Evolutionary conservation across 2,329 filamentous ascomycete genomes (phyloP).

Genomic region (Aspergillus candidus): DNA sequence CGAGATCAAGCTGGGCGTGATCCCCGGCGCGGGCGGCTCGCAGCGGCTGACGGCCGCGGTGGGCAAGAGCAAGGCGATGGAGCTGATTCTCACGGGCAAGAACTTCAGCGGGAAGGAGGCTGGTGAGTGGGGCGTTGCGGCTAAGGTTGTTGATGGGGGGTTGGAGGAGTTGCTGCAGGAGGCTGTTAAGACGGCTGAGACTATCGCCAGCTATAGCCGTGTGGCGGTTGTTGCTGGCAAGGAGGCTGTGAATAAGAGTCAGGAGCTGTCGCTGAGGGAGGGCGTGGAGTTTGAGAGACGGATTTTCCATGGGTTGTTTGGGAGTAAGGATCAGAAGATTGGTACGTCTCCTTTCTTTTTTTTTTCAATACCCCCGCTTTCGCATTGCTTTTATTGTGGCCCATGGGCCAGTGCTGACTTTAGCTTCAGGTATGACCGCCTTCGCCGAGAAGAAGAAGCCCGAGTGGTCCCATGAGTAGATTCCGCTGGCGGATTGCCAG

Average conservation of each 20-base stretch:
- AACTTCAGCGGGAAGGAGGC: conserved; percentile 80
- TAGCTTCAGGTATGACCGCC: conserved; percentile 64
- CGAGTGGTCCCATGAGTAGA: conserved; percentile 76
- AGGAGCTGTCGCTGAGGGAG: conserved; percentile 79
- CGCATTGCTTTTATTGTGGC: too few species aligned
- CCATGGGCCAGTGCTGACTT: conserved; percentile 9
- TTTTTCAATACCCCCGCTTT: too few species aligned
- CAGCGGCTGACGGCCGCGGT: conserved; percentile 80
- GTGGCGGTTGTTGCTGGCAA: conserved; percentile 88
- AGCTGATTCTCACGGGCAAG: conserved; percentile 79
- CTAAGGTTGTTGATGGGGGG: conserved; percentile 65
- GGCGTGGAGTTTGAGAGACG: conserved; percentile 92
- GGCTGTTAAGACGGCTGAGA: conserved; percentile 76
- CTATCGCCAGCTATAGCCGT: conserved; percentile 77
- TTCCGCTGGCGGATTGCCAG: not conserved
- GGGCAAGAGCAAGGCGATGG: conserved; percentile 84
- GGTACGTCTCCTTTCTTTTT: conserved; percentile 45
- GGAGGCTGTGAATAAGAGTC: conserved; percentile 99
- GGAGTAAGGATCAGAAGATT: conserved; percentile 94
- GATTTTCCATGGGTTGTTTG: conserved; percentile 89
- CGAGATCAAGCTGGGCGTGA: conserved; percentile 89
- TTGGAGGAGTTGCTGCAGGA: conserved; percentile 78
- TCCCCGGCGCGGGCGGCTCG: conserved; percentile 86
- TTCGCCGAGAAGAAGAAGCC: conserved; percentile 94
- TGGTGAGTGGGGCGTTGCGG: conserved; percentile 83